Conservation (phyloP, 192 early-diverging fungal species). For the Phlyctochytrium planicorne region DNA sequence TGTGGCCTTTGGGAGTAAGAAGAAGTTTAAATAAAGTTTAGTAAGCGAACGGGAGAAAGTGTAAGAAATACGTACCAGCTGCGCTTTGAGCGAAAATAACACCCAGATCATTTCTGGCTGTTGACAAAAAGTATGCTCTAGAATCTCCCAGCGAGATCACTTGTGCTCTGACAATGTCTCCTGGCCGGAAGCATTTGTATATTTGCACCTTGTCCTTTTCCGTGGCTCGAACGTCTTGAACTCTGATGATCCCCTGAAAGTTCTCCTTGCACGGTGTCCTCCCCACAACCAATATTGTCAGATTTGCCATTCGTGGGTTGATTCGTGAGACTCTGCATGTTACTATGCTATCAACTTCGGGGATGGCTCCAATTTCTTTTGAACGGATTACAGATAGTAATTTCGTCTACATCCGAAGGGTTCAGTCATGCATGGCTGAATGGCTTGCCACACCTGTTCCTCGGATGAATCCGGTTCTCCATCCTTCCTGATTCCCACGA, state of each 20-base stretch:
- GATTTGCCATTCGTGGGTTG: slow-evolving; percentile 79
- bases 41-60: background rate
- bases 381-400: no score
- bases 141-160: slow-evolving; percentile 92
- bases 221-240: slow-evolving; percentile 92
- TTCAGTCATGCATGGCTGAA: no score
- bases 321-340: slow-evolving; percentile 89
- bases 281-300: slow-evolving; percentile 91
- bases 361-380: no score
- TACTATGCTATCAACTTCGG: slow-evolving; percentile 58
- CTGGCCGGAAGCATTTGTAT: slow-evolving; percentile 85
- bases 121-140: slow-evolving; percentile 86
- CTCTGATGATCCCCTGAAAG: slow-evolving; percentile 84
- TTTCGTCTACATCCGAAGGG: no score
- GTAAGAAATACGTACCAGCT: slow-evolving; percentile 51
- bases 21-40: background rate
- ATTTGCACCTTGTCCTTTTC: slow-evolving; percentile 95
- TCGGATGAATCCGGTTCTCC: no score
- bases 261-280: slow-evolving; percentile 53
- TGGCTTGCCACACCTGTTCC: no score
- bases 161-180: slow-evolving; percentile 78
- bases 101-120: slow-evolving; percentile 89
- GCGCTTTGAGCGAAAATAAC: slow-evolving; percentile 90
- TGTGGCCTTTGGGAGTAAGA: slow-evolving; percentile 39
- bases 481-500: slow-evolving; percentile 21